phyloP scores from a whole-genome alignment of 176 grass and related monocot species.

The Puya raimondii region DNA sequence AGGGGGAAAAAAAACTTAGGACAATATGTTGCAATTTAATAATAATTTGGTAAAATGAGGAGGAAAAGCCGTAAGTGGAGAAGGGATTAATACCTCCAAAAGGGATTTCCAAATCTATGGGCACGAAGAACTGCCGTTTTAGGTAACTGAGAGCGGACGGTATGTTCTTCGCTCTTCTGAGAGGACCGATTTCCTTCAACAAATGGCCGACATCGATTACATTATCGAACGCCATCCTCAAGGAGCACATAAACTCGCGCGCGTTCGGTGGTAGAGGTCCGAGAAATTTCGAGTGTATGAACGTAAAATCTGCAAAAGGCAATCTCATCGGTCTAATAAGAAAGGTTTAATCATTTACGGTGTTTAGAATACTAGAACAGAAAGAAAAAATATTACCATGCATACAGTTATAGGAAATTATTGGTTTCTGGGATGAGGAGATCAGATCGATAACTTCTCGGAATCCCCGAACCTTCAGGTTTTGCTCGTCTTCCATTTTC shows the following conservation, averaged over 20 bases:
- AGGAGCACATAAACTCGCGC: conserved; percentile 73
- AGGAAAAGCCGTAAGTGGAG: no score
- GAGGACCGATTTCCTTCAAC: conserved; percentile 61
- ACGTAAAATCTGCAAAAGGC: conserved; percentile 62
- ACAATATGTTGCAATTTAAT: no score
- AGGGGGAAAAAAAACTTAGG: background rate
- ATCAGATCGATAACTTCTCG: conserved; percentile 92
- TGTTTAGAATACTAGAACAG: background rate
- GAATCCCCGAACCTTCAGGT: conserved; percentile 67
- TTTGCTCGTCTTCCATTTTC: conserved; percentile 56
- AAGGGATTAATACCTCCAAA: conserved; percentile 45
- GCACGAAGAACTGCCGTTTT: conserved; percentile 48
- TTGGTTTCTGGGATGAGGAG: conserved; percentile 68
- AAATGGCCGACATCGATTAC: conserved; percentile 82
- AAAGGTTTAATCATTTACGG: conserved; percentile 12
- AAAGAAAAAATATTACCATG: conserved; percentile 45
- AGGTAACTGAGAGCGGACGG: conserved; percentile 63
- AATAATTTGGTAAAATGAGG: background rate
- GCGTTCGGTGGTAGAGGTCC: conserved; percentile 51
- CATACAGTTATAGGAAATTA: conserved; percentile 76
- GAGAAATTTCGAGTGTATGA: conserved; percentile 83
- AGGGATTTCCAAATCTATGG: conserved; percentile 67
- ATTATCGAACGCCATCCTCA: conserved; percentile 74
- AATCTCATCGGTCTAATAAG: background rate
- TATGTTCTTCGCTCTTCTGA: conserved; percentile 80